Percentiles rank a stretch among this genome's conserved stretches.
Conservation (phyloP, 2,329 filamentous ascomycete genomes). For the Fusarium begoniae region DNA sequence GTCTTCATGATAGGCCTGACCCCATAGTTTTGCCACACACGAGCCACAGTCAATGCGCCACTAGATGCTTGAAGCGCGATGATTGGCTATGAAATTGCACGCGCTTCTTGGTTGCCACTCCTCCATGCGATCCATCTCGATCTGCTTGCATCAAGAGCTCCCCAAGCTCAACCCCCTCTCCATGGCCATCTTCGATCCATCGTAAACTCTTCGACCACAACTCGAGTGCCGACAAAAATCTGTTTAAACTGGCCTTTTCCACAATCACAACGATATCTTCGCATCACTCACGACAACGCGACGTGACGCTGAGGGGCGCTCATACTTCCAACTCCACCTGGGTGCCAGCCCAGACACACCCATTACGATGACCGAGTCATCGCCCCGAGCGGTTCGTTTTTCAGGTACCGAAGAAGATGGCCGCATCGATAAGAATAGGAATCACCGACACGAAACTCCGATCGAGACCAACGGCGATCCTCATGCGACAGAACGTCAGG, state of each 20-base stretch:
- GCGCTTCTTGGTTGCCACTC: slow-evolving; percentile 35
- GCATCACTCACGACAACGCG: slow-evolving; percentile 18
- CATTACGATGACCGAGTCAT: slow-evolving; percentile 55
- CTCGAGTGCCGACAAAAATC: slow-evolving; percentile 13
- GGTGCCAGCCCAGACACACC: slow-evolving; percentile 27
- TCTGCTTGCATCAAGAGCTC: slow-evolving; percentile 39
- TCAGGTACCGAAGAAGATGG: slow-evolving; percentile 58
- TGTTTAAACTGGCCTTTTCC: slow-evolving; percentile 15
- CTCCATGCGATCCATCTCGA: slow-evolving; percentile 43
- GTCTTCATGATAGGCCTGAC: slow-evolving; percentile 3
- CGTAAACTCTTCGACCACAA: slow-evolving; percentile 26
- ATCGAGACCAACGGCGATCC: slow-evolving; percentile 49
- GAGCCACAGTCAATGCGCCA: slow-evolving; percentile 30
- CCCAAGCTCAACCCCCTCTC: slow-evolving; percentile 33
- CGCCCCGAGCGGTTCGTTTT: slow-evolving; percentile 66
- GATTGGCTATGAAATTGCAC: slow-evolving; percentile 35
- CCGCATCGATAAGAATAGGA: slow-evolving; percentile 54
- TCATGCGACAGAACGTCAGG: slow-evolving; percentile 59
- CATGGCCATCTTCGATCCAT: slow-evolving; percentile 41
- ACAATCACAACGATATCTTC: slow-evolving; percentile 1
- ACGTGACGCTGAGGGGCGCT: slow-evolving; percentile 35
- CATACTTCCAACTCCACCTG: slow-evolving; percentile 26
- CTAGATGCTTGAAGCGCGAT: not conserved
- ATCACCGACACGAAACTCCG: slow-evolving; percentile 45
- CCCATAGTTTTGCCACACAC: slow-evolving; percentile 10